These are phyloP conservation scores for Coemansia biformis DNA, from an alignment of 192 early-diverging fungal species.

Conservation along the genomic window DNA sequence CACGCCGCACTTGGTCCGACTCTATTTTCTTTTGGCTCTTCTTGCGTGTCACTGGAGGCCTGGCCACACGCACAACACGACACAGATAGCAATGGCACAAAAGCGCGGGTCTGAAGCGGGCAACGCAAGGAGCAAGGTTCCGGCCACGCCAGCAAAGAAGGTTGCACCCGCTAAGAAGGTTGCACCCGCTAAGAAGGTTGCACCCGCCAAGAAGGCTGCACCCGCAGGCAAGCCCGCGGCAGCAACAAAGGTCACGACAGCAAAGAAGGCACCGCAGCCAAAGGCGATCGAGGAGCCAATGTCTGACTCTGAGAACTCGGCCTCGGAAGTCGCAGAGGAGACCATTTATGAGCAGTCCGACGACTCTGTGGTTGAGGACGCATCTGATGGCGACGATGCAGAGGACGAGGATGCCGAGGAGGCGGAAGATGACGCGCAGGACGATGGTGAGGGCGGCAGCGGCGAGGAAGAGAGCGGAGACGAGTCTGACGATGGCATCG, in stretches of 20 bases:
- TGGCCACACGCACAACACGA: no score
- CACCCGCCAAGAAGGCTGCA: not conserved
- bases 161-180: no score
- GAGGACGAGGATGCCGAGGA: slow-evolving; percentile 12
- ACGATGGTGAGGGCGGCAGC: slow-evolving; percentile 15
- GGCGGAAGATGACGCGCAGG: slow-evolving; percentile 16
- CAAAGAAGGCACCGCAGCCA: slow-evolving; percentile 2
- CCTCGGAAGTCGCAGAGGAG: slow-evolving; percentile 38
- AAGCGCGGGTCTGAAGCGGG: not conserved
- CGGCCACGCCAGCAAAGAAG: no score
- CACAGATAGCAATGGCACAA: not conserved
- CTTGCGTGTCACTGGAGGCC: no score
- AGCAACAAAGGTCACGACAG: slow-evolving; percentile 9
- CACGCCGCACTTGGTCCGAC: no score
- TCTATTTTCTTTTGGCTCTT: no score
- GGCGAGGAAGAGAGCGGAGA: slow-evolving; percentile 33
- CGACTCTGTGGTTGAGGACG: slow-evolving; percentile 40
- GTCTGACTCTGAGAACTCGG: not conserved
- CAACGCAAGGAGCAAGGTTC: no score
- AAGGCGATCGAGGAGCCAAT: slow-evolving; percentile 6
- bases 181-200: no score
- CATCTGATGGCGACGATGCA: slow-evolving; percentile 2
- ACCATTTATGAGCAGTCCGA: slow-evolving; percentile 40
- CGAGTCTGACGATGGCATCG: slow-evolving; percentile 19
- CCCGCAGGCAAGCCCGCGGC: slow-evolving; percentile 15